Evolutionary conservation across 73 alveolate species (phyloP), one percentile per base, ranked within the genome.

Genomic region (Uronychia binucleata): DNA sequence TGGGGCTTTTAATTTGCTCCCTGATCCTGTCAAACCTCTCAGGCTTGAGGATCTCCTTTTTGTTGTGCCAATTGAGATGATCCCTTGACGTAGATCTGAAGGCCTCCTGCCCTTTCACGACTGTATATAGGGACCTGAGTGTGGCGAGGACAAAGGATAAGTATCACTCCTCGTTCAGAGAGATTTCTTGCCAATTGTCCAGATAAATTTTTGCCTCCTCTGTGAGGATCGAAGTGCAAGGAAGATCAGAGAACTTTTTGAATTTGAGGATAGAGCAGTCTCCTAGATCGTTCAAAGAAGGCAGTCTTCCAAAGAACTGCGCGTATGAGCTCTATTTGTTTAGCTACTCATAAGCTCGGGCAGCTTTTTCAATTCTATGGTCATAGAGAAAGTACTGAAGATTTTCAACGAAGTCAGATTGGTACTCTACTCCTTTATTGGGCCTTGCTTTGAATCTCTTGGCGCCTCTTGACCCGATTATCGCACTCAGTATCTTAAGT

Each of bases 171-270:
- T 19, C 67, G 19, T 46, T 19, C 5, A 19, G 67, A 19, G 67
- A 46, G 19, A 46, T 5, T 11, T 5, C 5, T 19, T 79, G 30
- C 78, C 78, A 67, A 13, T 8, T 26, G 57, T 79, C 86, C 25
- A 79, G 78, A 57, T 79, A 57, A 29, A 25, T 0, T 30, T 79
- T 79, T 46, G 57, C 30, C 28, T 0, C 1, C 19, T 19, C 33
- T 26, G 28, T 79, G 0, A 79, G 58, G 31, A 28, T 33, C 27
- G 8, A n/a, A 46, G 86, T 28, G 33, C 86, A 79, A 1, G 30
- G 60, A n/a, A 79, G 78, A 28, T 79, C 60, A 27, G 79, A 46
- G 58, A 79, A 79, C 78, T 79, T 79, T 78, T 79, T 79, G 78
- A 25, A 79, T 1, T 34, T 31, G 11, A 79, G 58, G 28, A 79